These are phyloP conservation scores for Isatis tinctoria DNA, from an alignment of 345 rosid species.

Conservation along the genomic window DNA sequence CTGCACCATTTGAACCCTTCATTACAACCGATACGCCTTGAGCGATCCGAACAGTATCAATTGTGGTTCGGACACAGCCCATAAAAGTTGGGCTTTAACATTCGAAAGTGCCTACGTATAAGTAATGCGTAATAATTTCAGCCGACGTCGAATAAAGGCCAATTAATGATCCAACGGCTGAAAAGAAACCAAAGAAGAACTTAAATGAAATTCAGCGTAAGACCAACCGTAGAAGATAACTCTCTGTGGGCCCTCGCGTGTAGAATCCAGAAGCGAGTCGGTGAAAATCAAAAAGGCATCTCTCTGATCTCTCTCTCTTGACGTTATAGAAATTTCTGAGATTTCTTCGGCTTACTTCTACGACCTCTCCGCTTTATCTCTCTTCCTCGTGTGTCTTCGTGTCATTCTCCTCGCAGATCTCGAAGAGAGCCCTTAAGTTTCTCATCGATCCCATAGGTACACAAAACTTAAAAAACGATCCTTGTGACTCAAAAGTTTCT, in stretches of 20 bases:
- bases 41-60: too few species aligned
- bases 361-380: conserved; percentile 19
- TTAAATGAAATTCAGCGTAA: neutral
- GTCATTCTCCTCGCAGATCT: conserved; percentile 20
- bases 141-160: neutral
- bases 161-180: neutral
- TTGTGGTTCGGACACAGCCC: too few species aligned
- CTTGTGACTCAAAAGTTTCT: neutral
- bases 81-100: too few species aligned
- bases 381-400: neutral
- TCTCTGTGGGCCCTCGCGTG: neutral
- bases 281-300: conserved; percentile 8
- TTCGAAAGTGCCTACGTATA: too few species aligned
- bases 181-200: neutral
- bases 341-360: conserved; percentile 2
- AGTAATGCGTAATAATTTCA: neutral
- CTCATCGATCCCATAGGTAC: neutral
- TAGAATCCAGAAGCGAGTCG: neutral
- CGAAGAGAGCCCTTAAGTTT: conserved; percentile 2
- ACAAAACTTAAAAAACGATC: neutral
- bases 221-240: neutral
- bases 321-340: neutral
- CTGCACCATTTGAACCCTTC: too few species aligned
- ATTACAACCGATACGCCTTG: too few species aligned
- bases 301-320: neutral